Base-by-base conservation (phyloP, 2,329 filamentous ascomycete species). In the Ambrosiella cleistominuta region DNA sequence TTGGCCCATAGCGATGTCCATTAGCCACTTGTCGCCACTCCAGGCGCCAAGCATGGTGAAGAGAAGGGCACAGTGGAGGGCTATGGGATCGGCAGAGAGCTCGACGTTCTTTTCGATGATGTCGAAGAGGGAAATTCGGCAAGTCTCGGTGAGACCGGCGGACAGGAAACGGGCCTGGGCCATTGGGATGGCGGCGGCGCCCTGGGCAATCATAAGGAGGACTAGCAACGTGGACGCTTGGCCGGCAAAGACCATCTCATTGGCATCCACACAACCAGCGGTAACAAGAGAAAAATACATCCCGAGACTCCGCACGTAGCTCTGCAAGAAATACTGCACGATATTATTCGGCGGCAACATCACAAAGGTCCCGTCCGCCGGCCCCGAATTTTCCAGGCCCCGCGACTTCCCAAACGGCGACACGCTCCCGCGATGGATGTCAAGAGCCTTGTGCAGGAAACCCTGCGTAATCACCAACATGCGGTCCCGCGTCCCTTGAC, bases 1-100 rank as follows among this genome's bases (percentile, higher is more conserved):
- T 67, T 86, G 83, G 37, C 83, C 82, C 81, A 86, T 85, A 47
- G 82, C 79, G 62, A 86, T 85, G 64, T 86, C 82, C 82, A 86
- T 86, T 63, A 85, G 80, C 82, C 83, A 86, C 68, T 86, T 86
- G 67, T 86, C 83, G 51, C 83, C 83, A 65, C 82, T 84, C 83
- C 83, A 87, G 1, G 81, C 81, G 7, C 82, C 83, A 35, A 85
- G 74, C 1, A 82, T 75, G 1, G 79, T 84, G 66, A 85, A 85
- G 2, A 86, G 74, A 11, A 86, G 70, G 0, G 82, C 82, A 53
- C 81, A 81, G 44, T 82, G 76, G 50, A 86, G 72, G 0, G 83
- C 78, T 2, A 79, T 76, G 0, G 79, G 78, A 64, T 86, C 81
- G 1, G 80, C 77, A 11, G 80, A 79, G 70, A 86, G 75, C 67